Conservation (phyloP, 306 rosid species). For the Ammopiptanthus mongolicus region DNA sequence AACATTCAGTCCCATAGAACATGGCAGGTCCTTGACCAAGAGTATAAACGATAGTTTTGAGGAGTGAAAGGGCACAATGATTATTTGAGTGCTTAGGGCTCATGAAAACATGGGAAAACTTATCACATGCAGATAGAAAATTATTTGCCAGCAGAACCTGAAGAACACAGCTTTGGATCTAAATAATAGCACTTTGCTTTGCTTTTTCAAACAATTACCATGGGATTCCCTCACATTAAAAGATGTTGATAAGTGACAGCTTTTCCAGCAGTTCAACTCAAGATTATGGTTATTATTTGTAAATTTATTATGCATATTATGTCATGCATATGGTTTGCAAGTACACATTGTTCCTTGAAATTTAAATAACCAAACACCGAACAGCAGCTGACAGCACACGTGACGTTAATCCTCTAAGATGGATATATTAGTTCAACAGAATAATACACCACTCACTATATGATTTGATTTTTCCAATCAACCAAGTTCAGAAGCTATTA, state of each 20-base stretch:
- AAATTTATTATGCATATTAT: background rate
- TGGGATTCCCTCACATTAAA: background rate
- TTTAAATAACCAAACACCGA: constrained; percentile 2
- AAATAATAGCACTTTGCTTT: background rate
- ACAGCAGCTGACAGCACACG: background rate
- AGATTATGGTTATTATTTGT: background rate
- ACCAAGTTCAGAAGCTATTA: constrained; percentile 16
- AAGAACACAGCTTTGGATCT: background rate
- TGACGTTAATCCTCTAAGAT: background rate
- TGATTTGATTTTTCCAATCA: constrained; percentile 10
- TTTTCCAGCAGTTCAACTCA: constrained; percentile 5
- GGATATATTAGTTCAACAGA: constrained; percentile 14
- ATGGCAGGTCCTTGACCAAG: background rate
- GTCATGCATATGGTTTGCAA: background rate
- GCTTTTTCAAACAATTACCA: background rate
- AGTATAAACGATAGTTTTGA: background rate
- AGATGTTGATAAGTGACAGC: background rate
- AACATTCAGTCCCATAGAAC: no score
- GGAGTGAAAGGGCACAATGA: background rate
- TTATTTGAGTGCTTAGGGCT: background rate
- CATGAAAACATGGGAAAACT: background rate
- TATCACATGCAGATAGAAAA: background rate
- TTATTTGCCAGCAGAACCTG: background rate
- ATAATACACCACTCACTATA: background rate
- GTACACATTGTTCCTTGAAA: background rate